Conservation (phyloP, 768 basidiomycete species). For the Nidularia sp. region DNA sequence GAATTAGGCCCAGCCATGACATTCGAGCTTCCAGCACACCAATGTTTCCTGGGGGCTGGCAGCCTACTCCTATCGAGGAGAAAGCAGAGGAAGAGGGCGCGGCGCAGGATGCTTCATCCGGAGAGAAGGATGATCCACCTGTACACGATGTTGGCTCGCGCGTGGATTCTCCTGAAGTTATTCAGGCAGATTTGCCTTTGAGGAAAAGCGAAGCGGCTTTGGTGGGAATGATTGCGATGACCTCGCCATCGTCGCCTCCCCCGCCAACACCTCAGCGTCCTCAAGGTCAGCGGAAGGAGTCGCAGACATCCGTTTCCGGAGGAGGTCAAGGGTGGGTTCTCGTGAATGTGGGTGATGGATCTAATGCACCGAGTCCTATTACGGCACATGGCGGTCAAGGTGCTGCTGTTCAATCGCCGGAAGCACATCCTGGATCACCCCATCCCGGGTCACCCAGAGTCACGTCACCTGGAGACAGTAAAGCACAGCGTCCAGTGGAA, state of each 20-base stretch:
- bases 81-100: constrained; percentile 19
- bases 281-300: constrained; percentile 20
- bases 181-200: constrained; percentile 33
- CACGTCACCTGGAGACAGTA: background rate
- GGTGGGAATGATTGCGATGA: constrained; percentile 43
- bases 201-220: constrained; percentile 65
- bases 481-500: background rate
- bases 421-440: background rate
- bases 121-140: constrained; percentile 22
- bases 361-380: background rate
- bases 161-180: constrained; percentile 51
- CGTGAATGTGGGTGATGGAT: constrained; percentile 50
- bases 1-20: background rate
- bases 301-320: constrained; percentile 5
- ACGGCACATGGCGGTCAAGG: too few species aligned
- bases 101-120: background rate
- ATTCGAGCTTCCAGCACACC: constrained; percentile 22
- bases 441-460: background rate
- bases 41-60: constrained; percentile 52
- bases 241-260: constrained; percentile 16
- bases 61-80: constrained; percentile 49
- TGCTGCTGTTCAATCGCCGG: background rate
- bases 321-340: constrained; percentile 62
- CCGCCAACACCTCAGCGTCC: constrained; percentile 6
- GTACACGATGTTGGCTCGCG: constrained; percentile 49